Base-by-base conservation (phyloP, 371 early-diverging fungal species). In the Mucor plumbeus region DNA sequence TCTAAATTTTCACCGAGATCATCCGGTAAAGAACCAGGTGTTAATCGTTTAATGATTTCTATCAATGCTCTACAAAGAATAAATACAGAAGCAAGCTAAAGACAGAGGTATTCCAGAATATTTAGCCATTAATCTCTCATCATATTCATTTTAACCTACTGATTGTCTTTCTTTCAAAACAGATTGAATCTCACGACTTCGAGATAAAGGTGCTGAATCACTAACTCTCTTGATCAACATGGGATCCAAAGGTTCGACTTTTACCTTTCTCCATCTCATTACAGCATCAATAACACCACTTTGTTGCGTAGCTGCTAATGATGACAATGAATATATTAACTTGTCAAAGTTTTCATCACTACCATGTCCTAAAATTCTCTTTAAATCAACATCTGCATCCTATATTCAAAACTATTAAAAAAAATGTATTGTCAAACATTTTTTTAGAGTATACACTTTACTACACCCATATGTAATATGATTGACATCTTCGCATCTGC, bases 1-100 rank as follows among this genome's bases (percentile, higher is more conserved):
- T 97, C 99, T 35, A 97, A 79, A 60, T 92, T 91, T 41, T 87
- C 89, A 1, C 95, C 98, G n/a, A 95, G 79, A 44, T 95, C 94
- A 39, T 94, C 91, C 5, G 91, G 88, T 34, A 97, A 64, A 0
- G 91, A 86, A 33, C 89, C 88, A 7, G 90, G 82, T 39, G 89
- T 87, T 10, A 95, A 80, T 40, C 89, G 84, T 47, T 83, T 84
- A 4, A 96, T 89, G 56, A 98, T 91, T 66, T 92, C 95, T 21
- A 93, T 91, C 63, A 97, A 76, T 0, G 92, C 89, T 0, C 97
- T 87, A 66, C 96, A 94, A 43, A 97, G 78, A 47, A 98, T 92
- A 75, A 94, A 97, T 59, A 94, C 91, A 1, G 96, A 89, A 0
- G 91, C 90, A 43, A 96, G 88, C 88, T 94, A 63, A 7, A 38